Base-by-base conservation (phyloP, 768 basidiomycete species). In the Tricholoma terreum region DNA sequence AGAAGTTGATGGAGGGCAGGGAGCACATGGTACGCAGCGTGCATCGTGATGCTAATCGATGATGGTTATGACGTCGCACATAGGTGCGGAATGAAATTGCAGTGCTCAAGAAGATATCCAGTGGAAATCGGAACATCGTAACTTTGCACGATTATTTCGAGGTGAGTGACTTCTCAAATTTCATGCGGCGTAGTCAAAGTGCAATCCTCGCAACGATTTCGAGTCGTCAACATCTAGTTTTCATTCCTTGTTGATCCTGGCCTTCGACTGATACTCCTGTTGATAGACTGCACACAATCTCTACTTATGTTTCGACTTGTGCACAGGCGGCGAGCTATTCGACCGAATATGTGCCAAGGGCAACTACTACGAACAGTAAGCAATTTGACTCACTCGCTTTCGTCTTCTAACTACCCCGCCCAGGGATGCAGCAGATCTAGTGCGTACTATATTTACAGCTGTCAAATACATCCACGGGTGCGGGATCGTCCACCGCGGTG, bases 291-390 rank as follows among this genome's bases (percentile, higher is more conserved):
- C 92, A 8, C 90, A 95, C 73, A 97, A 96, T 66, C 82, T 97
- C 48, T 94, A 98, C 73, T 88, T 98, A 55, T 87, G 87, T 63
- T 97, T 97, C 73, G 96, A 98, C 73, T 84, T 98, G 8, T 98
- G 96, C 77, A 94, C 92, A 2, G 94, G 95, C 52, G 95, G 96
- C 43, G 96, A 99, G 73, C 85, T 99, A n/a, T 98, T 99, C 66
- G 96, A 99, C 72, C 84, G 96, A 50, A 98, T 99, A 77, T 98
- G 96, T 67, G 93, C 94, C 30, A 93, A 94, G 72, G 94, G 94
- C 52, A 93, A 93, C 69, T 98, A 97, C 72, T 94, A 93, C 67
- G 96, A 99, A 75, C 86, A 85, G 92, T 93, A 61, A 65, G 86
- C 75, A 4, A 40, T 36, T 6, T 19, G 19, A 31, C 55, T 21